Evolutionary conservation across 768 basidiomycete genomes (phyloP), one percentile per base, ranked within the genome.

Genomic region (Lentinula aciculospora): DNA sequence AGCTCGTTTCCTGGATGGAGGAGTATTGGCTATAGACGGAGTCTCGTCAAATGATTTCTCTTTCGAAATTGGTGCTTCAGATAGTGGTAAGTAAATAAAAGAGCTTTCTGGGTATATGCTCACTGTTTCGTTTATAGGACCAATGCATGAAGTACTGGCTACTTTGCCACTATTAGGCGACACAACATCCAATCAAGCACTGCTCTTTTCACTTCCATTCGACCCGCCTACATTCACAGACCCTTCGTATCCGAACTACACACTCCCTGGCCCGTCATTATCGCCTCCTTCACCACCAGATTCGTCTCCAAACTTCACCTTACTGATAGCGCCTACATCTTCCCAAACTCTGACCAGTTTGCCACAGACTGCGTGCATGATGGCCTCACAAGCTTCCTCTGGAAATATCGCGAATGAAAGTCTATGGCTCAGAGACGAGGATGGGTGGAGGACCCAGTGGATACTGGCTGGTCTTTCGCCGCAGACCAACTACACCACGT

Each of bases 401-500:
- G 78, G 79, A 1, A 68, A 67, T 1, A 67, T 79, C 2, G 63
- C 73, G 4, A 80, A 74, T 55, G 69, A 81, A 56, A 75, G 74
- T 1, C 58, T 81, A 3, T 89, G 88, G 84, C 68, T 85, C 7
- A 76, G 81, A 45, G 81, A 82, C 62, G 54, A 65, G 0, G 66
- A 72, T 0, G 91, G 88, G 0, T 89, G 83, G 83, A 71, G 89
- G 48, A 79, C 70, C 28, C 87, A 92, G 63, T 94, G 84, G 79
- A 65, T 88, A 2, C 58, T 91, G 8, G 77, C 75, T 0, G 82
- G 78, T 0, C 74, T 95, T 17, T 70, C 72, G 1, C 76, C 85
- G 5, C 73, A 73, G 9, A 90, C 87, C 31, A 94, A 94, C 64
- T 94, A 94, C 64, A 92, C 91, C 0, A 83, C 79, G 0, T 93